Evolutionary conservation across 192 early-diverging fungal species (phyloP).

Genomic region (Gorgonomyces haynaldii): DNA sequence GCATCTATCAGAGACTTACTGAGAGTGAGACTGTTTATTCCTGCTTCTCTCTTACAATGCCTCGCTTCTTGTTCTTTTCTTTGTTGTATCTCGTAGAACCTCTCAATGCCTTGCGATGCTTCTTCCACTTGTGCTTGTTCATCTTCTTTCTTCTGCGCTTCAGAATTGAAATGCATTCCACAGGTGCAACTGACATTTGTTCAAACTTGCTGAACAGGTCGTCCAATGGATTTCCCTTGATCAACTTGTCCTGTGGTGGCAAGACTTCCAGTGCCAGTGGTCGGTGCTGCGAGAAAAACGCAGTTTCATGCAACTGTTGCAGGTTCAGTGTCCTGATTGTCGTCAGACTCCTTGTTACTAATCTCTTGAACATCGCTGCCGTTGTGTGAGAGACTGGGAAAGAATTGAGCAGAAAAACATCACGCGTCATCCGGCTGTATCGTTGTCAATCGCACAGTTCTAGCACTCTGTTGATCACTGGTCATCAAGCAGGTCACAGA

Average conservation of each 20-base stretch:
- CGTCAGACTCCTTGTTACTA: no score
- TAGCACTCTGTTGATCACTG: no score
- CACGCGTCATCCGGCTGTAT: no score
- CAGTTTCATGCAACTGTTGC: no score
- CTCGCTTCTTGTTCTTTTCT: slow-evolving; percentile 25
- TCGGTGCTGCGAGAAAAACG: slow-evolving; percentile 5
- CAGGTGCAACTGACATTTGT: neutral
- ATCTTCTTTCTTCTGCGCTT: slow-evolving; percentile 83
- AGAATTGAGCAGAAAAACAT: no score
- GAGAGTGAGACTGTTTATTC: slow-evolving; percentile 13
- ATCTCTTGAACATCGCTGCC: no score
- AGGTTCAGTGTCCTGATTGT: no score
- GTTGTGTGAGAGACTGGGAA: no score
- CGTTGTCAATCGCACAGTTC: no score
- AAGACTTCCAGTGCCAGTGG: slow-evolving; percentile 2
- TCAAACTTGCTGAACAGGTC: neutral
- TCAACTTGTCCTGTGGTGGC: neutral
- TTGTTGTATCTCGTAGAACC: slow-evolving; percentile 31
- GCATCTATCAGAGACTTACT: neutral
- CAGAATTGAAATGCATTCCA: slow-evolving; percentile 50
- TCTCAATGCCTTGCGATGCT: slow-evolving; percentile 41
- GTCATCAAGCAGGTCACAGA: no score
- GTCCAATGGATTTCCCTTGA: neutral
- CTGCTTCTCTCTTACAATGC: slow-evolving; percentile 25
- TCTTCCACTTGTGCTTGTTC: slow-evolving; percentile 96